These are phyloP conservation scores for Saturnispora quitensis DNA, from an alignment of 805 yeast genomes.

Conservation along the genomic window DNA sequence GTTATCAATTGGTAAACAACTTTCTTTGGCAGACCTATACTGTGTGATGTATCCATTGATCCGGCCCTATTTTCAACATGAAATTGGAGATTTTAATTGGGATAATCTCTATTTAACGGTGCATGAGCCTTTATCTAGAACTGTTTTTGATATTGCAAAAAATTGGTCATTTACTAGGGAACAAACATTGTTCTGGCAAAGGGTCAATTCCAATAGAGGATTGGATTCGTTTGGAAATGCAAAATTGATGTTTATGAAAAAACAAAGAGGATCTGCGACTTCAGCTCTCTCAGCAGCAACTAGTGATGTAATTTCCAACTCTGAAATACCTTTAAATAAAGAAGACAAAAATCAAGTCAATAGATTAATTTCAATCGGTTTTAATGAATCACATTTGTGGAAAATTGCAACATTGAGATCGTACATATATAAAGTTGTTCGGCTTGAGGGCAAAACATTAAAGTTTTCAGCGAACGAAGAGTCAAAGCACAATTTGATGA, in stretches of 20 bases:
- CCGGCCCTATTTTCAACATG: constrained; percentile 68
- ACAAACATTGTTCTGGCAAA: constrained; percentile 76
- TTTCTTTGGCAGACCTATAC: constrained; percentile 69
- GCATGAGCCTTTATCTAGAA: constrained; percentile 56
- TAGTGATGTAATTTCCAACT: constrained; percentile 31
- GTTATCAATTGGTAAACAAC: constrained; percentile 48
- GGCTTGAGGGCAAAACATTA: constrained; percentile 17
- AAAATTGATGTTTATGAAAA: constrained; percentile 28
- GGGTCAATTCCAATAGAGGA: constrained; percentile 20
- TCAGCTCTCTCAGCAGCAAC: constrained; percentile 18
- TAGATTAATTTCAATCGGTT: constrained; percentile 62
- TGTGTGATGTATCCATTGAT: constrained; percentile 79
- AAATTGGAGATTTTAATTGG: constrained; percentile 60
- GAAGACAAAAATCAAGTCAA: constrained; percentile 70
- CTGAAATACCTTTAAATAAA: constrained; percentile 45
- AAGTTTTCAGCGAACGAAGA: background rate
- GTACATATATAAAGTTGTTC: constrained; percentile 53
- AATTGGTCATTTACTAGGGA: constrained; percentile 64
- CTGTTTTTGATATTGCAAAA: constrained; percentile 52
- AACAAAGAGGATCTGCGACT: constrained; percentile 9
- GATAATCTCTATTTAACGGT: constrained; percentile 57
- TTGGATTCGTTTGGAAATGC: constrained; percentile 40
- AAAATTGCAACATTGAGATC: constrained; percentile 64
- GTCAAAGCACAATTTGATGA: constrained; percentile 28
- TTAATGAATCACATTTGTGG: constrained; percentile 70